Evolutionary conservation across 2,329 filamentous ascomycete genomes (phyloP), one percentile per base, ranked within the genome.

Genomic region (Aulographum hederae): DNA sequence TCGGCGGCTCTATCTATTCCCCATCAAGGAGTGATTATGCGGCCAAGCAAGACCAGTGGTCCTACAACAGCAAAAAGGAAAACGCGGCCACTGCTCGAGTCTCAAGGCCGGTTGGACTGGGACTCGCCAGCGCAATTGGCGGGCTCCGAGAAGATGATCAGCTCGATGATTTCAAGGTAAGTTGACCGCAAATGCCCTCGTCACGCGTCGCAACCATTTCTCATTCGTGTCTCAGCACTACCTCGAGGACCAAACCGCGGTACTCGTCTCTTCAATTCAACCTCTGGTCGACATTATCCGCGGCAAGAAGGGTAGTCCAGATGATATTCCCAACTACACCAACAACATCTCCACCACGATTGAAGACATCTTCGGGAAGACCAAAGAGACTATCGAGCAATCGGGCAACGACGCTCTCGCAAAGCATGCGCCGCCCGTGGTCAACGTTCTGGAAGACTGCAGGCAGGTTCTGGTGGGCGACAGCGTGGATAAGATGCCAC

Each of bases 231-330:
- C n/a, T n/a, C n/a, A n/a, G n/a, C n/a, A n/a, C n/a, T 85, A 82
- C 47, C 67, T 91, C 21, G 78, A 89, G 46, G 78, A 85, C 46
- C 79, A 89, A 50, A 85, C 78, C 8, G 78, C 79, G 31, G 59
- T 73, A 3, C 65, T 92, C 36, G 75, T 89, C 17, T 72, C 81
- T 41, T 78, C 73, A 28, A 84, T 91, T 39, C 79, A 89, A 52
- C 69, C 73, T n/a, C 67, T 92, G 5, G 79, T 91, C 29, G 60
- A 67, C 34, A 65, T 71, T 35, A 73, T 91, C 37, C 68, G 67
- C 17, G 64, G 46, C 5, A 46, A 39, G 3, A 44, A 50, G n/a
- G 21, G 21, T 25, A 8, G 8, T 8, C 8, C 8, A n/a, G n/a
- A 25, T 25, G 21, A 25, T n/a, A 25, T 25, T n/a, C 8, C 8